Percentiles rank a stretch among this genome's conserved stretches.
Evolutionary conservation across 768 basidiomycete genomes (phyloP).

Genomic region (Termitomyces sp.): DNA sequence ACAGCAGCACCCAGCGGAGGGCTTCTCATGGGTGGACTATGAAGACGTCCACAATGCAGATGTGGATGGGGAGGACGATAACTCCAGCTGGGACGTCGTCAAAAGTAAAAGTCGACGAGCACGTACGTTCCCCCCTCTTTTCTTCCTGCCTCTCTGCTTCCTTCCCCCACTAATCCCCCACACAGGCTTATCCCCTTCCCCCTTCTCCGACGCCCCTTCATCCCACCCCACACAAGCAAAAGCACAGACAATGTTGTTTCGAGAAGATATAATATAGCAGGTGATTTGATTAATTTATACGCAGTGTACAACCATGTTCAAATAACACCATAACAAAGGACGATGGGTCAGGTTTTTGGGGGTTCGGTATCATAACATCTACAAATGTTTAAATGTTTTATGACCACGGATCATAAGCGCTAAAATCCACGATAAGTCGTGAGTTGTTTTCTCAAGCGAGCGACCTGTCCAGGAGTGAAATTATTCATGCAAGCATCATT

Average conservation of each 20-base stretch:
- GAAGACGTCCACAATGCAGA: conserved; percentile 53
- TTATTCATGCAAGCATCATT: not conserved
- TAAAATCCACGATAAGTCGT: not conserved
- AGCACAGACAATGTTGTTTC: too few relatives aligned
- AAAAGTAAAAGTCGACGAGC: conserved; percentile 47
- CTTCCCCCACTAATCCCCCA: not conserved
- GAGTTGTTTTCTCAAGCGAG: not conserved
- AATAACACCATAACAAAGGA: too few relatives aligned
- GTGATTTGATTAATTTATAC: too few relatives aligned
- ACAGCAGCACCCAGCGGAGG: conserved; percentile 57
- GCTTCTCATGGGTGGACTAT: conserved; percentile 77
- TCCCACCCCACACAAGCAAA: conserved; percentile 7
- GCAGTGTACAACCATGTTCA: too few relatives aligned
- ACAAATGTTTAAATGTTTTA: too few relatives aligned
- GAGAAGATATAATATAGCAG: too few relatives aligned
- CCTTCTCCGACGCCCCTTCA: conserved; percentile 2
- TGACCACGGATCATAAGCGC: too few relatives aligned
- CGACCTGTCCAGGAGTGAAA: not conserved
- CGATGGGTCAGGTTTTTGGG: too few relatives aligned
- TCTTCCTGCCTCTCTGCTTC: not conserved
- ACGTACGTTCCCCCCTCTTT: not conserved
- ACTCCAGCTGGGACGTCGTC: conserved; percentile 80
- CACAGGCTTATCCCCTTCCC: too few relatives aligned
- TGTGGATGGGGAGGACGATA: conserved; percentile 58
- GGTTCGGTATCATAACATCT: too few relatives aligned